These are phyloP conservation scores for Fusarium hainanense DNA, from an alignment of 2,329 filamentous ascomycete species.

Conservation along the genomic window DNA sequence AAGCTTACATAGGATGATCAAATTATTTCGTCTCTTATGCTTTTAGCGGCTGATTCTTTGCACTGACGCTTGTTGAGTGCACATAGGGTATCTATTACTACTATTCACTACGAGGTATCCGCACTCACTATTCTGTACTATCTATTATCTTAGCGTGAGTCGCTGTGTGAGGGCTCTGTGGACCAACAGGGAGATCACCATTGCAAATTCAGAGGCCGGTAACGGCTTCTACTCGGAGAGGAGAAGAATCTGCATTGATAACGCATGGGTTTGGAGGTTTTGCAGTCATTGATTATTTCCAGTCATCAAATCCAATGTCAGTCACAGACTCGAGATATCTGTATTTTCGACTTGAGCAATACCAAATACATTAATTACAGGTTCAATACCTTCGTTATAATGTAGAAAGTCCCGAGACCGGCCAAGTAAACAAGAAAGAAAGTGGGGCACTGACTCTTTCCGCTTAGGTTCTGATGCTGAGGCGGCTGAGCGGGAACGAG, in stretches of 20 bases:
- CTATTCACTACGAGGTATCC: neutral
- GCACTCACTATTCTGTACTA: neutral
- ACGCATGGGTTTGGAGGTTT: neutral
- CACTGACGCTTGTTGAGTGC: neutral
- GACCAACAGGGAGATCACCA: constrained; percentile 30
- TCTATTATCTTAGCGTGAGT: neutral
- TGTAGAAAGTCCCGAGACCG: constrained; percentile 19
- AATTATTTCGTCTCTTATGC: neutral
- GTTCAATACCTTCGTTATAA: neutral
- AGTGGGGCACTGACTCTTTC: constrained; percentile 9
- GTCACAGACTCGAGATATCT: neutral
- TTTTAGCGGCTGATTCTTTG: neutral
- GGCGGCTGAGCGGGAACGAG: neutral
- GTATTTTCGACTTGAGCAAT: neutral
- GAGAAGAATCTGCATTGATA: neutral
- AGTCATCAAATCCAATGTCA: neutral
- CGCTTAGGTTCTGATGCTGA: constrained; percentile 5
- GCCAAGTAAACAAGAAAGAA: constrained; percentile 3
- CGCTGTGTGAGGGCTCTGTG: constrained; percentile 4
- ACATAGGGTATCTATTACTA: too few relatives aligned
- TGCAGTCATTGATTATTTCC: too few relatives aligned
- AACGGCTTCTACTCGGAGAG: neutral
- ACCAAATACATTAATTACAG: neutral
- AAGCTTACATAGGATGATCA: neutral
- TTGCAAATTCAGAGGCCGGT: constrained; percentile 39